Evolutionary conservation across 257 asterid species (phyloP), one percentile per base, ranked within the genome.

Genomic region (Capsicum rhomboideum): DNA sequence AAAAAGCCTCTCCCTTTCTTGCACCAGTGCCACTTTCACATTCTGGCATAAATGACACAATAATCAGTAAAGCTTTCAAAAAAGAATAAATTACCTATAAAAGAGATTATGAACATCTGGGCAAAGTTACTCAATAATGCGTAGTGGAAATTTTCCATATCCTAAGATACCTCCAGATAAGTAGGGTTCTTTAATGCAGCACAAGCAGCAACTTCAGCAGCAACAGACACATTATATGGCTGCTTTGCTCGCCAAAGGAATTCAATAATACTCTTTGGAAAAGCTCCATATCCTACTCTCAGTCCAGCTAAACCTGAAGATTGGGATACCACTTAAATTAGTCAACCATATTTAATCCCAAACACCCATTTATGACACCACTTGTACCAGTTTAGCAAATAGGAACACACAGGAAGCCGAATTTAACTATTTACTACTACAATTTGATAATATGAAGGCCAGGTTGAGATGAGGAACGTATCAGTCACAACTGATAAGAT

Each of bases 191-290:
- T 74, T 83, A 97, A 82, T 23, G 98, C 99, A 2, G 99, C 98
- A 83, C 99, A 95, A 31, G 99, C 98, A 14, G 98, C 93, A 83
- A 97, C 87, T 91, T 97, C 98, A 59, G 99, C 99, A 67, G 98
- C 99, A 80, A 92, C 99, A 28, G 99, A 97, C 85, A 95, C 98
- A 52, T 97, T 95, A 89, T 97, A 97, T 17, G 98, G 99, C 86
- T 97, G 99, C 87, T 97, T 97, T 71, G 99, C 98, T 87, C 98
- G 90, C 99, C 99, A 97, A 31, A 97, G 87, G 87, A 91, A 97
- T 82, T 97, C 92, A 68, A 97, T 97, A 29, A 95, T 92, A 93
- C 98, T 97, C 86, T 83, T 86, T 8, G 99, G 99, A 87, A 97
- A 97, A 77, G 98, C 97, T 84, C 98, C 99, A 74, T 97, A 97